Percentiles rank a stretch among this genome's conserved stretches.
Conservation (phyloP, 1,284 basidiomycete genomes). For the Flammula alnicola region DNA sequence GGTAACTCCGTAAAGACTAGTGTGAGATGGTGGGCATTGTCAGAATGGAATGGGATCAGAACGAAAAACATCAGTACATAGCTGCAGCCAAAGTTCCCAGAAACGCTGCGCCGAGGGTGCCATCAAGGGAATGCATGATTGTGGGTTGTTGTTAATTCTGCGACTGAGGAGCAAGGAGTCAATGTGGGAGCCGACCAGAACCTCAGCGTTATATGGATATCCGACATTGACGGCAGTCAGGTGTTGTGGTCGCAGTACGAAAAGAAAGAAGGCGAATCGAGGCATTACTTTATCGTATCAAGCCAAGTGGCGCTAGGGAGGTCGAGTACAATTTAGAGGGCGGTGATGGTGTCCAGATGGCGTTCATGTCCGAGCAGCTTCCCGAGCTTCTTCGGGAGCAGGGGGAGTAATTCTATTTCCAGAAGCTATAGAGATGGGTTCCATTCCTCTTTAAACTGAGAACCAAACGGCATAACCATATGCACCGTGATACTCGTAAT, state of each 20-base stretch:
- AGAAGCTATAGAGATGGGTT: too few species aligned
- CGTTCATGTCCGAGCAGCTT: too few species aligned
- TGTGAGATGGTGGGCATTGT: background rate
- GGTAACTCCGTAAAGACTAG: constrained; percentile 11
- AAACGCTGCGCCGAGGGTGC: constrained; percentile 18
- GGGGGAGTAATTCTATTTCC: too few species aligned
- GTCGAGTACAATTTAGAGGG: too few species aligned
- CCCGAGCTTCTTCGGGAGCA: too few species aligned
- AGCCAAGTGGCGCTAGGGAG: too few species aligned
- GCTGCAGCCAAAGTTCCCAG: constrained; percentile 14
- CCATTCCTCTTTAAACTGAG: too few species aligned
- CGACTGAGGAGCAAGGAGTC: background rate
- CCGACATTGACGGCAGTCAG: background rate
- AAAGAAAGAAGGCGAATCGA: background rate
- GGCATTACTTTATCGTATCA: too few species aligned
- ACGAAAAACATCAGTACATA: constrained; percentile 4
- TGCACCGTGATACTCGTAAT: too few species aligned
- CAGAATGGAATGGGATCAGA: background rate
- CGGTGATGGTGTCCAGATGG: too few species aligned
- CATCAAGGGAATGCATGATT: constrained; percentile 14
- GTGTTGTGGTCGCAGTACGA: background rate
- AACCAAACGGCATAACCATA: too few species aligned
- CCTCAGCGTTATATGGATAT: background rate
- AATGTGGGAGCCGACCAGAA: background rate
- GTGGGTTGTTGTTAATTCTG: background rate